phyloP scores from a whole-genome alignment of 2,329 filamentous ascomycete species.

The Exophiala calicioides region DNA sequence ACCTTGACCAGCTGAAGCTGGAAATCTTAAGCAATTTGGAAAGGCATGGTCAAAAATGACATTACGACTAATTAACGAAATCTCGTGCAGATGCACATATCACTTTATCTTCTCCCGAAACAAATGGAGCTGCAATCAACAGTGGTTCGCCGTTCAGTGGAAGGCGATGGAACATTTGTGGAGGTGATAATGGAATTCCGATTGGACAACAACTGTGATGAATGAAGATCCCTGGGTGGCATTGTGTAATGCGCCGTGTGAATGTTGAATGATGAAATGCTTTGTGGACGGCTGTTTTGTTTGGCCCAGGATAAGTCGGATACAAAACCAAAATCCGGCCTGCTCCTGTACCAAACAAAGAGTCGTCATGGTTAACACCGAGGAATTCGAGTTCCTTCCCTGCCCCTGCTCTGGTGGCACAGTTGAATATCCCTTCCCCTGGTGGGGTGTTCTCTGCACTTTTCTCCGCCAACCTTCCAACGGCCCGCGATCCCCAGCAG shows the following conservation, averaged over 20 bases:
- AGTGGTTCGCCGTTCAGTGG: conserved; percentile 15
- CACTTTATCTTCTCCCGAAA: too few relatives aligned
- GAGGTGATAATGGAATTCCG: conserved; percentile 24
- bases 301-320: background rate
- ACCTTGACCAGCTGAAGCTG: background rate
- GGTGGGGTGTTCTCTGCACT: conserved; percentile 11
- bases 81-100: conserved; percentile 3
- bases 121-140: background rate
- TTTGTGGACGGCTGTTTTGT: conserved; percentile 22
- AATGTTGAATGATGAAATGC: conserved; percentile 29
- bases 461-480: conserved; percentile 26
- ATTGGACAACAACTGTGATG: conserved; percentile 14
- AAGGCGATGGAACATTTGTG: conserved; percentile 21
- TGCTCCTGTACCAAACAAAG: conserved; percentile 3
- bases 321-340: conserved; percentile 10
- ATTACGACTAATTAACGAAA: background rate
- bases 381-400: conserved; percentile 33
- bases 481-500: conserved; percentile 24
- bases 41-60: conserved; percentile 1
- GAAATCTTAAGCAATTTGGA: conserved; percentile 11
- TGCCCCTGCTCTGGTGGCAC: conserved; percentile 33
- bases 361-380: conserved; percentile 21
- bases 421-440: conserved; percentile 18
- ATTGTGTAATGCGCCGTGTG: conserved; percentile 25
- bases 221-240: conserved; percentile 19